phyloP scores from a whole-genome alignment of 106 monocot species.

The Dendrobium huoshanense region DNA sequence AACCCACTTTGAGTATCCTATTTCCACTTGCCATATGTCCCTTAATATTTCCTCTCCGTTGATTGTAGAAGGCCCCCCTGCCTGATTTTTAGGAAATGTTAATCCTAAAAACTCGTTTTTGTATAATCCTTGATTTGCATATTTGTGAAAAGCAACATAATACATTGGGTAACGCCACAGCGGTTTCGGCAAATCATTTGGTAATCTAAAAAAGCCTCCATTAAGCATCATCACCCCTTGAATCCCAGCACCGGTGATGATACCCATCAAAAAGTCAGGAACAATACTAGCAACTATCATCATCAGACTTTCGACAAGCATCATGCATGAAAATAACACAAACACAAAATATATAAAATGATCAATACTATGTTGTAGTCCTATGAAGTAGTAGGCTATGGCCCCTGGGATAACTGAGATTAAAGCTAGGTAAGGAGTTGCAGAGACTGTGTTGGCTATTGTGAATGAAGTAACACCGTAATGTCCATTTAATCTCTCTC shows the following conservation, averaged over 20 bases:
- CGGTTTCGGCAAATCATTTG: conserved; percentile 50
- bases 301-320: conserved; percentile 79
- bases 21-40: conserved; percentile 40
- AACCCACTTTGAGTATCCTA: conserved; percentile 66
- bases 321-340: conserved; percentile 52
- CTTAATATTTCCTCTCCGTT: conserved; percentile 39
- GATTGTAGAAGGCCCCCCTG: conserved; percentile 10
- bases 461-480: conserved; percentile 52
- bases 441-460: conserved; percentile 51
- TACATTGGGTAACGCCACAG: conserved; percentile 70
- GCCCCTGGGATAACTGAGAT: conserved; percentile 58
- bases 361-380: conserved; percentile 34
- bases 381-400: conserved; percentile 63
- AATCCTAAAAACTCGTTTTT: conserved; percentile 80
- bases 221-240: conserved; percentile 78
- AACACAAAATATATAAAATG: conserved; percentile 63
- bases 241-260: conserved; percentile 75
- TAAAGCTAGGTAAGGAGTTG: conserved; percentile 50
- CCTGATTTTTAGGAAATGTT: conserved; percentile 42
- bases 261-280: conserved; percentile 77
- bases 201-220: conserved; percentile 69
- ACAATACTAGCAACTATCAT: conserved; percentile 84
- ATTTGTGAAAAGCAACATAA: conserved; percentile 71
- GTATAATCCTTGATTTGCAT: conserved; percentile 59
- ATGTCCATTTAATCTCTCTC: conserved; percentile 73